These are phyloP conservation scores for Hyphopichia khmerensis DNA, from an alignment of 1,139 yeast genomes.

Conservation along the genomic window DNA sequence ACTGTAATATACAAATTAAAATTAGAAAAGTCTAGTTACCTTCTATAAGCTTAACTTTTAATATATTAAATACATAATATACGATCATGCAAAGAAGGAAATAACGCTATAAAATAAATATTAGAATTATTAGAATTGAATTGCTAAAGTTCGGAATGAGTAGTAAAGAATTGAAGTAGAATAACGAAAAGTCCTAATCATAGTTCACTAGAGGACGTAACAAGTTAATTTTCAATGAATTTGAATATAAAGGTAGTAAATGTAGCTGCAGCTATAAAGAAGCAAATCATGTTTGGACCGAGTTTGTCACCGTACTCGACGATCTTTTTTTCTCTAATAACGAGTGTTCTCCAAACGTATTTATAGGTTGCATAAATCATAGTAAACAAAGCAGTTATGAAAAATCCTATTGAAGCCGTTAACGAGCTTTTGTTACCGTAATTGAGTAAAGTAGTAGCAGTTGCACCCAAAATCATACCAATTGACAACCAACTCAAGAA, in stretches of 20 bases:
- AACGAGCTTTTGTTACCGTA: constrained; percentile 70
- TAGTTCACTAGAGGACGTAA: no score
- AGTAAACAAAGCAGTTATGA: constrained; percentile 72
- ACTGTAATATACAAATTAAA: no score
- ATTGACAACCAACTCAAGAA: constrained; percentile 76
- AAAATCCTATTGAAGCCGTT: constrained; percentile 88
- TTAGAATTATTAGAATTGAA: no score
- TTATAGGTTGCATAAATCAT: constrained; percentile 70
- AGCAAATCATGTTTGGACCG: constrained; percentile 86
- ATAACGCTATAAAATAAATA: no score
- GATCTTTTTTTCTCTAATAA: constrained; percentile 79
- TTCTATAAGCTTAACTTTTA: no score
- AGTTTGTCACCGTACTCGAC: constrained; percentile 82
- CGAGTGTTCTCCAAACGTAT: constrained; percentile 79
- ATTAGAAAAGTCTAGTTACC: no score
- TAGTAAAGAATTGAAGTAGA: no score
- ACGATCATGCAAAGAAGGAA: no score
- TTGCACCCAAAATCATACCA: constrained; percentile 68
- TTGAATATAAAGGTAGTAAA: constrained; percentile 69
- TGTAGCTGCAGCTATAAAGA: constrained; percentile 69
- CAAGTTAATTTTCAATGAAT: constrained; percentile 22
- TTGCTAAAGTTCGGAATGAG: no score
- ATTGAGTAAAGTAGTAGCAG: constrained; percentile 67
- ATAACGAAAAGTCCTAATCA: no score
- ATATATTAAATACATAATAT: no score